Evolutionary conservation across 192 early-diverging fungal species (phyloP).

Genomic region (Gigaspora rosea): DNA sequence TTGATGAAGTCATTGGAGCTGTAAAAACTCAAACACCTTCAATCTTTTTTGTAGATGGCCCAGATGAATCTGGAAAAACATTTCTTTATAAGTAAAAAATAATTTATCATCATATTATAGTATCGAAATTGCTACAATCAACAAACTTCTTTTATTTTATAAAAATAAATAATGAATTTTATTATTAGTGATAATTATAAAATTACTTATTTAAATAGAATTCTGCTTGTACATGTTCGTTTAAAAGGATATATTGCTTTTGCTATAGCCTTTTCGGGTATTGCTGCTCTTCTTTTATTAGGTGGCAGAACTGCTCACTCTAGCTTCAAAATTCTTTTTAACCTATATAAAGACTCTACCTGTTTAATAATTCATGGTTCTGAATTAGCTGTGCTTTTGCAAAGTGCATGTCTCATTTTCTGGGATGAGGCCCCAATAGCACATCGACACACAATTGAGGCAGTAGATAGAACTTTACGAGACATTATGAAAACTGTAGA

Average conservation of each 20-base stretch:
- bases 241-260: slow-evolving; percentile 29
- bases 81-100: too few relatives aligned
- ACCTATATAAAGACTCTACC: slow-evolving; percentile 25
- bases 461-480: slow-evolving; percentile 13
- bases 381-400: slow-evolving; percentile 15
- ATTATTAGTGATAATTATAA: too few relatives aligned
- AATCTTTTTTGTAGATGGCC: too few relatives aligned
- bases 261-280: slow-evolving; percentile 41
- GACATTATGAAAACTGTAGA: slow-evolving; percentile 31
- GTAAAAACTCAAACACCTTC: too few relatives aligned
- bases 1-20: too few relatives aligned
- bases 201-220: not conserved
- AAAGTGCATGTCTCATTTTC: slow-evolving; percentile 34
- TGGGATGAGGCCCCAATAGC: slow-evolving; percentile 46
- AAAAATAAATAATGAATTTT: too few relatives aligned
- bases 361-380: slow-evolving; percentile 27
- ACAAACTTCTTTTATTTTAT: too few relatives aligned
- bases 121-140: too few relatives aligned
- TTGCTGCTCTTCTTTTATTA: slow-evolving; percentile 36
- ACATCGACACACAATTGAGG: slow-evolving; percentile 11
- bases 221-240: slow-evolving; percentile 18
- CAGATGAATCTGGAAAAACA: too few relatives aligned
- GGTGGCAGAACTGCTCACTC: slow-evolving; percentile 43
- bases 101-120: too few relatives aligned
- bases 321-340: slow-evolving; percentile 38